phyloP scores from a whole-genome alignment of 306 rosid genomes.

The Gynostemma pentaphyllum region DNA sequence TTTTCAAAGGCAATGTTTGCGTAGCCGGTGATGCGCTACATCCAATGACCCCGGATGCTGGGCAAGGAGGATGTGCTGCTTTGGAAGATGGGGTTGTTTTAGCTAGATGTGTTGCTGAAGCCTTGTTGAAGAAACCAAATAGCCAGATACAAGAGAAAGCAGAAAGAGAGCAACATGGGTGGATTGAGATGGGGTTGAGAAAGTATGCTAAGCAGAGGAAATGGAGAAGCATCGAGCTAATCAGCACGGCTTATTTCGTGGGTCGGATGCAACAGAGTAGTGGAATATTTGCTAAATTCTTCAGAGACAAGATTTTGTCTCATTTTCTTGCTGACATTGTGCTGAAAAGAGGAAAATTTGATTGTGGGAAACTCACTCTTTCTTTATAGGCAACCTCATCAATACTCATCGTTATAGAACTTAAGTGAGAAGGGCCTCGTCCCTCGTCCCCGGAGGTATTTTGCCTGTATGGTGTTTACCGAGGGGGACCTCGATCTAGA shows the following conservation, averaged over 20 bases:
- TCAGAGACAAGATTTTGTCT: constrained; percentile 45
- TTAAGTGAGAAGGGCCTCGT: too few relatives aligned
- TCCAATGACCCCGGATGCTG: constrained; percentile 69
- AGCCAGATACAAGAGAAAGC: constrained; percentile 2
- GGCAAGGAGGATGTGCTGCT: constrained; percentile 71
- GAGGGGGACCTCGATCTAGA: too few relatives aligned
- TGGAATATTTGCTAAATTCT: constrained; percentile 18
- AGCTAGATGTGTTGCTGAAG: constrained; percentile 51
- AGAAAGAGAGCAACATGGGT: constrained; percentile 20
- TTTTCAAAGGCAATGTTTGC: constrained; percentile 53
- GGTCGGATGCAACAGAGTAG: constrained; percentile 32
- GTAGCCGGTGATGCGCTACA: constrained; percentile 79
- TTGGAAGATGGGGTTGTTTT: constrained; percentile 57
- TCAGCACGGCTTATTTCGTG: constrained; percentile 25
- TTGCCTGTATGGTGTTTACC: too few relatives aligned
- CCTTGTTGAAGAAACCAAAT: constrained; percentile 13
- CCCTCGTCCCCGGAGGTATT: too few relatives aligned
- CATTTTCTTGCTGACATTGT: constrained; percentile 10
- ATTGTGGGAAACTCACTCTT: constrained; percentile 41
- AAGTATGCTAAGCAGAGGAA: constrained; percentile 47
- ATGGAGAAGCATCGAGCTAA: constrained; percentile 57
- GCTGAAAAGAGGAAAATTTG: constrained; percentile 27
- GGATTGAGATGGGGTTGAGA: constrained; percentile 37
- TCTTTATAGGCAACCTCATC: constrained; percentile 6
- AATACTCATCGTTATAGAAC: constrained; percentile 6